Evolutionary conservation across 345 rosid species (phyloP), one percentile per base, ranked within the genome.

Genomic region (Triadica sebifera): DNA sequence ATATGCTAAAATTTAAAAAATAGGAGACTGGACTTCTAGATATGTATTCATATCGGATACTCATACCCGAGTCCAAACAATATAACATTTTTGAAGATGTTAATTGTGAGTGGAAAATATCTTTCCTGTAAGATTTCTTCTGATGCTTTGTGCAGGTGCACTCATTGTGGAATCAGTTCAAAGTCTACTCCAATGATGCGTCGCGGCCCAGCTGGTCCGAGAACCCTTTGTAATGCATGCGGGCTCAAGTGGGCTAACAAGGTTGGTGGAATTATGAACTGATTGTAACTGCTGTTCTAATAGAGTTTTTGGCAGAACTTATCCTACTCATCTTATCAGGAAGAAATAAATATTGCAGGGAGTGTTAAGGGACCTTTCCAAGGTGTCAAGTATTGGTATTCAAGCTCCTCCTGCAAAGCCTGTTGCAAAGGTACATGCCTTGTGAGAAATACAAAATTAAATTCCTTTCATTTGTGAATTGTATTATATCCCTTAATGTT

Each of bases 171-270:
- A 72, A 81, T 75, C 53, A 79, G 80, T 67, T 81, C 83, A 15
- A 84, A 79, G 71, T 72, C 78, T 8, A 84, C 87, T 70, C 87
- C 87, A 45, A 75, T 81, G 83, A 84, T 84, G 87, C 87, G 83
- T 13, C 85, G 87, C 64, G 87, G 87, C 34, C 87, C 87, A 55
- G 74, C 83, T 74, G 85, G 87, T 72, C 77, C 79, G 52, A 72
- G 83, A 68, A 80, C 83, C 17, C 79, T 80, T 37, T 80, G 83
- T 46, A 84, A 84, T 77, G 87, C 87, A 59, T 84, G 87, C 37
- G 87, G 87, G 72, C 87, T 84, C 71, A 81, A 79, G 83, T 84
- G 87, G 83, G 85, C 85, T 39, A 84, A 77, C 66, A 84, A 84
- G 83, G 83, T 79, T 45, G 71, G 78, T 65, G 6, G 46, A 71